Conservation (phyloP, 1,284 basidiomycete species). For the Spongispora temasekensis region DNA sequence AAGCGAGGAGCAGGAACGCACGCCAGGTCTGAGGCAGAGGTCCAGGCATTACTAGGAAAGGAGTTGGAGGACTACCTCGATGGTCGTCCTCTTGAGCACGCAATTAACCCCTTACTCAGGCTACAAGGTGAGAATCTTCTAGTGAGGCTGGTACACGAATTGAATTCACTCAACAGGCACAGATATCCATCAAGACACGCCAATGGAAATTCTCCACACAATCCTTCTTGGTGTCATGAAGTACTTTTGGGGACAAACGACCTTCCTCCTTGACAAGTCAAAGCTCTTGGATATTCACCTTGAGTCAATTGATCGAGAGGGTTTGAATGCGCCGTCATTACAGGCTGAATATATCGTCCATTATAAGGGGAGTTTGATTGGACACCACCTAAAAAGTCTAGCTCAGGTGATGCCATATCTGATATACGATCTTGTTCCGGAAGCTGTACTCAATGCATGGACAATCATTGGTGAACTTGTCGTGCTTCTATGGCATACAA, state of each 20-base stretch:
- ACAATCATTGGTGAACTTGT: constrained; percentile 21
- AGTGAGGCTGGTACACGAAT: not conserved
- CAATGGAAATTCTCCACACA: constrained; percentile 36
- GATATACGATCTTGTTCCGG: constrained; percentile 25
- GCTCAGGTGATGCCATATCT: constrained; percentile 32
- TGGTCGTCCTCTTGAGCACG: not conserved
- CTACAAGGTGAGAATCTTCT: not conserved
- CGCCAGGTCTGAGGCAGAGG: not conserved
- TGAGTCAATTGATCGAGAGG: constrained; percentile 20
- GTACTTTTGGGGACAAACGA: constrained; percentile 36
- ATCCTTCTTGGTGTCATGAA: too few relatives aligned
- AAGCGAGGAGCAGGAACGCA: not conserved
- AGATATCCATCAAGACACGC: constrained; percentile 28
- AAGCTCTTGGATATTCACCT: constrained; percentile 17
- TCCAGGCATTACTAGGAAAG: not conserved
- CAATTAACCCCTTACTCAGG: not conserved
- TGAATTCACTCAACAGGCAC: not conserved
- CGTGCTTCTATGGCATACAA: constrained; percentile 12
- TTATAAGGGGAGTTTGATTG: constrained; percentile 30
- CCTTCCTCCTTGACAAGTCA: constrained; percentile 22
- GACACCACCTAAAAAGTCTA: constrained; percentile 37
- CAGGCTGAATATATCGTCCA: constrained; percentile 21
- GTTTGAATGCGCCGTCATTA: constrained; percentile 3
- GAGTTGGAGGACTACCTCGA: not conserved
- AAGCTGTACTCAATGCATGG: constrained; percentile 25